Percentiles rank a stretch among this genome's conserved stretches.
phyloP scores from a whole-genome alignment of 2,329 filamentous ascomycete species.

The Penicillium nordicum region DNA sequence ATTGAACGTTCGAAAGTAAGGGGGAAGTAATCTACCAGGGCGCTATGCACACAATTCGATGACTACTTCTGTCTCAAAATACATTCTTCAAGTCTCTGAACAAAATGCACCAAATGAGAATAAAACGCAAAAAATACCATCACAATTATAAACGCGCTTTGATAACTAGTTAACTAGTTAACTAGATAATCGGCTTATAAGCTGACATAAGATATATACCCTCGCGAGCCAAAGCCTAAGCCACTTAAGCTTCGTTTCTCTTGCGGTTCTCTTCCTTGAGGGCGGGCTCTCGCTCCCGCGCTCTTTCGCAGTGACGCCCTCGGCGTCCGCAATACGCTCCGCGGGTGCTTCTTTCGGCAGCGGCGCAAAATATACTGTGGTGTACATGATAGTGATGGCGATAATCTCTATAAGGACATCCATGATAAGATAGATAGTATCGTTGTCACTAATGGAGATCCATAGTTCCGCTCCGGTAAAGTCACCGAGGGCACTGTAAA shows the following conservation, averaged over 20 bases:
- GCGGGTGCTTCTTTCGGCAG: neutral
- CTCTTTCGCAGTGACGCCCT: neutral
- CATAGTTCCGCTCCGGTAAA: neutral
- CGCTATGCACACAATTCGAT: neutral
- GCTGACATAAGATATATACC: neutral
- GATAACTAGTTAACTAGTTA: too few species aligned
- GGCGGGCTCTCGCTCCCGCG: neutral
- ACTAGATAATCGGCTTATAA: neutral
- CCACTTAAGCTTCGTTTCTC: neutral
- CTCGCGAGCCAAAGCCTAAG: neutral
- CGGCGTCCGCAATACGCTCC: neutral
- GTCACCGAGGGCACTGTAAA: neutral
- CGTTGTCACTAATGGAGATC: neutral
- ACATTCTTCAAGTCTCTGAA: neutral
- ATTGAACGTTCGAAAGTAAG: too few species aligned
- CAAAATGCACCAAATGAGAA: neutral
- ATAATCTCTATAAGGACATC: neutral
- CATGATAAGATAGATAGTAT: neutral
- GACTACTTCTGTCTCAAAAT: neutral
- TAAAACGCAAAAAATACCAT: neutral
- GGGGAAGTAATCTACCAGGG: neutral
- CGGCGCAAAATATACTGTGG: neutral
- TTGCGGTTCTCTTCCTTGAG: neutral
- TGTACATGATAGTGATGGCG: neutral
- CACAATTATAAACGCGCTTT: neutral